These are phyloP conservation scores for Leccinum pachyderme DNA, from an alignment of 1,284 basidiomycete species.

Conservation along the genomic window DNA sequence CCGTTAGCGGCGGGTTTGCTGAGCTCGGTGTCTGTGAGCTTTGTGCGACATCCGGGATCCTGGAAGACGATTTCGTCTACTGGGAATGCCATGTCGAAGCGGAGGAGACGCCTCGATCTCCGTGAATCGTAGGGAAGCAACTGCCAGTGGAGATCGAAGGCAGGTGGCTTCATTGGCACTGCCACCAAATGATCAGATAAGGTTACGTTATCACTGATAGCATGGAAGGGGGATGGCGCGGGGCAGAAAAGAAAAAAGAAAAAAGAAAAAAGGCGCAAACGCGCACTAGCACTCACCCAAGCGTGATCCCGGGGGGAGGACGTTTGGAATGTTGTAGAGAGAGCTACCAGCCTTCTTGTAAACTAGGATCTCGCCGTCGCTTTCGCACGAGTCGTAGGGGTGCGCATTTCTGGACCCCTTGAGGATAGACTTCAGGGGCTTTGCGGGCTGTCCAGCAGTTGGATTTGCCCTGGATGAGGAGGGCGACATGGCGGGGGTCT, in stretches of 20 bases:
- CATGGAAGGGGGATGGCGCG: neutral
- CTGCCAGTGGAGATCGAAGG: conserved; percentile 40
- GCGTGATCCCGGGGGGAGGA: conserved; percentile 22
- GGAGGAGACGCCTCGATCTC: conserved; percentile 26
- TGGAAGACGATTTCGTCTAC: conserved; percentile 26
- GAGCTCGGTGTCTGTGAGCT: conserved; percentile 29
- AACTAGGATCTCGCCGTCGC: conserved; percentile 27
- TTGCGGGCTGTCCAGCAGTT: conserved; percentile 24
- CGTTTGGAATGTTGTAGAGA: conserved; percentile 26
- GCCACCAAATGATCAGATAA: conserved; percentile 27
- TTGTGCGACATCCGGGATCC: conserved; percentile 11
- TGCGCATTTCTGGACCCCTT: conserved; percentile 23
- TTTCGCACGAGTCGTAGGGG: conserved; percentile 29
- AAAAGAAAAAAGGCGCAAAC: neutral
- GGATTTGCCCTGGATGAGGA: conserved; percentile 21
- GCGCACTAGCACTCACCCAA: conserved; percentile 28
- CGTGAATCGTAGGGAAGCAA: conserved; percentile 36
- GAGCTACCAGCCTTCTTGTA: conserved; percentile 24
- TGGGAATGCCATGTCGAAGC: conserved; percentile 31
- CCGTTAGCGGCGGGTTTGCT: conserved; percentile 35
- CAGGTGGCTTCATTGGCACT: conserved; percentile 30
- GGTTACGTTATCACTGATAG: neutral
- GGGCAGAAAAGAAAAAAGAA: neutral
- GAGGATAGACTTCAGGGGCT: conserved; percentile 32
- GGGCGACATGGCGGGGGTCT: conserved; percentile 21